Base-by-base conservation (phyloP, 2,329 filamentous ascomycete species). In the Phialocephala sp. region DNA sequence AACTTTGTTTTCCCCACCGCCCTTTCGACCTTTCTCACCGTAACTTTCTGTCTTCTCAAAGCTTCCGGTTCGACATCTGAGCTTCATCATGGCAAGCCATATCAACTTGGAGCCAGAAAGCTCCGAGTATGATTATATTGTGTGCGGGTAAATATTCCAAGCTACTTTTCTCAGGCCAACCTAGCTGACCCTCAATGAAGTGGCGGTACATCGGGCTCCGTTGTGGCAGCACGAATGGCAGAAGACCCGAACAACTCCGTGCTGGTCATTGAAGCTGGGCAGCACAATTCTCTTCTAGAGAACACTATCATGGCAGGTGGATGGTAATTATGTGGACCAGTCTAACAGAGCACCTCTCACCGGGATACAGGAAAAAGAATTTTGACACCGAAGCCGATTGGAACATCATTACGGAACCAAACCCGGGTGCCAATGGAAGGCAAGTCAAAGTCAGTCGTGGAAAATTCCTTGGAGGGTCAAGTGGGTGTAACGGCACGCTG, bases 301-400 rank as follows among this genome's bases (percentile, higher is more conserved):
- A 84, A 82, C 61, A 80, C 81, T 2, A 77, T 83, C 61, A 85
- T 85, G 83, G 78, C 78, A 5, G 83, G 83, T 63, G 83, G 81
- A 76, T 82, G 73, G 72, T 76, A 69, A 59, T 45, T 41, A 52
- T 47, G n/a, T 27, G n/a, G 20, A 9, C 14, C n/a, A 22, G 4
- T 14, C 22, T 36, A 14, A 22, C 1, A 18, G 22, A n/a, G 12
- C 32, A 2, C 24, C 41, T n/a, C 6, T n/a, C 27, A 45, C 8
- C 39, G 35, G 18, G 2, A 36, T 32, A 9, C 35, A 82, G 81
- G 80, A 78, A 78, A 18, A 76, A 81, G 47, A 81, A 80, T 58
- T 80, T 83, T 62, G 82, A 83, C 62, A 78, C 75, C 11, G 81
- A 82, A 64, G 81, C 81, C 0, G 83, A 85, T 64, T 85, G 83